A percentile compares a stretch with the other conserved stretches of the same genome.
phyloP scores from a whole-genome alignment of 176 grass and related monocot species.

The Aegilops sharonensis region DNA sequence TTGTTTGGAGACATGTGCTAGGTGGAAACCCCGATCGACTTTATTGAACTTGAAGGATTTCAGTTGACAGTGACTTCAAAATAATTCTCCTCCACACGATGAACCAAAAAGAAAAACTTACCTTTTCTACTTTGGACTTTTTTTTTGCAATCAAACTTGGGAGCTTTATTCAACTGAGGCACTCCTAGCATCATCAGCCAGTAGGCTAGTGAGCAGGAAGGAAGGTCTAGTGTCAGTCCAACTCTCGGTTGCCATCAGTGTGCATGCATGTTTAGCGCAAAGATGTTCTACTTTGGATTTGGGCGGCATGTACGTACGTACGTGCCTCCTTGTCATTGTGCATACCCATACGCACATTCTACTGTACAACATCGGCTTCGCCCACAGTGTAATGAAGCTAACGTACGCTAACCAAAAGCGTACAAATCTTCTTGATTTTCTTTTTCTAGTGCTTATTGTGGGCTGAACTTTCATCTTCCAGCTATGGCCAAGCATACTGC shows the following conservation, averaged over 20 bases:
- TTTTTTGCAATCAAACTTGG: no score
- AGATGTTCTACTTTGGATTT: not conserved
- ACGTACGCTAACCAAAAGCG: not conserved
- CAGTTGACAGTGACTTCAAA: constrained; percentile 2
- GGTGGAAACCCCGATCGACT: constrained; percentile 13
- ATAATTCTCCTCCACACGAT: not conserved
- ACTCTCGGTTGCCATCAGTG: no score
- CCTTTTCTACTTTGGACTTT: not conserved
- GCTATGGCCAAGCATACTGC: no score
- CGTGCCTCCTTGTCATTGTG: not conserved
- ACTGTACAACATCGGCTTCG: not conserved
- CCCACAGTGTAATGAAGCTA: not conserved
- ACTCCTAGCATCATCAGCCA: no score
- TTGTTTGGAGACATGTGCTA: not conserved
- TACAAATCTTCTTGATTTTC: not conserved
- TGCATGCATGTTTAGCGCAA: no score
- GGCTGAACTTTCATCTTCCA: no score
- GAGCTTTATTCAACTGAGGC: no score
- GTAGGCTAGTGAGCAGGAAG: no score
- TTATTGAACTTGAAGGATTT: not conserved
- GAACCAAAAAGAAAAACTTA: not conserved
- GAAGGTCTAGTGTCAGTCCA: no score
- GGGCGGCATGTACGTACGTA: not conserved
- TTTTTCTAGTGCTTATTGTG: no score
- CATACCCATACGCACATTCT: not conserved